Evolutionary conservation across 805 yeast species (phyloP).

Genomic region (Candida insectorum): DNA sequence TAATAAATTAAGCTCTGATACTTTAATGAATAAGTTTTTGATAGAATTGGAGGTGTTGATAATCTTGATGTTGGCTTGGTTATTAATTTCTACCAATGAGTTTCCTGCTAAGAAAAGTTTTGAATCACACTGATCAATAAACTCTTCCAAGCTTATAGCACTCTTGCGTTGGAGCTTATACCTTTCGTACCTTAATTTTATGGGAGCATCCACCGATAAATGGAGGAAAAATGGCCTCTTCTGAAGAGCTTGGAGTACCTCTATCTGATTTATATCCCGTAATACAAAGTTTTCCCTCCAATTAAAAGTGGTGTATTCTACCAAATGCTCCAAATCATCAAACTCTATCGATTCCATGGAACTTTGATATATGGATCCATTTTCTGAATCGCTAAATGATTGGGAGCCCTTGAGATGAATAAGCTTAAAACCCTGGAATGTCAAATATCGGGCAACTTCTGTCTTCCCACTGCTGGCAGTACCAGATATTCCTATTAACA

Average conservation of each 20-base stretch:
- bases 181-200: constrained; percentile 43
- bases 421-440: constrained; percentile 50
- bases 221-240: constrained; percentile 85
- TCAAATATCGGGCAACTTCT: constrained; percentile 57
- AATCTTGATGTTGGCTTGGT: constrained; percentile 47
- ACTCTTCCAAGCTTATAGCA: constrained; percentile 24
- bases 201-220: constrained; percentile 72
- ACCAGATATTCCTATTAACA: constrained; percentile 78
- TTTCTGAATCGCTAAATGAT: neutral
- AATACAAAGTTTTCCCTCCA: constrained; percentile 67
- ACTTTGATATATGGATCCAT: constrained; percentile 5
- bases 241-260: constrained; percentile 43
- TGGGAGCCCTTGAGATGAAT: constrained; percentile 11
- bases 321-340: constrained; percentile 38
- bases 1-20: constrained; percentile 37
- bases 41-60: constrained; percentile 37
- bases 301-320: constrained; percentile 59
- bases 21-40: constrained; percentile 31
- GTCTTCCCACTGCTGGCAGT: constrained; percentile 64
- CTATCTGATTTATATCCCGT: constrained; percentile 42
- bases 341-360: constrained; percentile 24
- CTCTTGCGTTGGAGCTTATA: constrained; percentile 13
- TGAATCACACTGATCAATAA: constrained; percentile 31
- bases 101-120: constrained; percentile 38
- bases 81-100: constrained; percentile 59